Evolutionary conservation across 148 eudicot genomes (phyloP), one percentile per base, ranked within the genome.

Genomic region (Polygonum maritimum): DNA sequence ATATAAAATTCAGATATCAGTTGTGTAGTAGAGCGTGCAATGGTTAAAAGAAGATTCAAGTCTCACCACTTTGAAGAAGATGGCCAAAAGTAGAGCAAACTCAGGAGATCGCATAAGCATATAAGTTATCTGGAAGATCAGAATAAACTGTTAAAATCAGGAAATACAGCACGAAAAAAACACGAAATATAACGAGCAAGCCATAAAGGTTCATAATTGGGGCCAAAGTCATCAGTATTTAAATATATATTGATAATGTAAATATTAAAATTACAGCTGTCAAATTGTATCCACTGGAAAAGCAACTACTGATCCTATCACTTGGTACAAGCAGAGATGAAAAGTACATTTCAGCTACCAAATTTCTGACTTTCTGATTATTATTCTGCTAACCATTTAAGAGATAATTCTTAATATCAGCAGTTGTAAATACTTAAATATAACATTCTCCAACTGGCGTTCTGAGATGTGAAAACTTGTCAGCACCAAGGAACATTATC

Each of bases 51-150:
- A 33, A 33, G 70, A 10, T 65, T 11, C 39, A 65, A 55, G 76
- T 79, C 89, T 87, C 74, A 88, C 98, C 88, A 78, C 73, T 79
- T 76, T 39, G 79, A 79, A 75, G 38, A 75, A 76, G 76, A 69
- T 54, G 81, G 74, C 82, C 76, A 49, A 71, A 58, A 58, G 36
- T 21, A 58, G 72, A 74, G 75, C 65, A 81, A 74, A 76, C 79
- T 85, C 85, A 90, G 36, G 95, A 92, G 77, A 91, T 85, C 40
- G 90, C 84, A 85, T 94, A 91, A 4, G 88, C 91, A 82, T 83
- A 90, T 63, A 94, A 82, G 78, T 77, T 82, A 80, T 91, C 97
- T 90, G 95, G 26, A 76, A 76, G 21, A 39, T 74, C 18, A 48
- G n/a, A 71, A 41, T 10, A 44, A 6, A 36, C 2, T 3, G 13